A percentile compares a stretch with the other conserved stretches of the same genome.
These are phyloP conservation scores for Cardiospermum halicacabum DNA, from an alignment of 345 rosid genomes.

Conservation along the genomic window DNA sequence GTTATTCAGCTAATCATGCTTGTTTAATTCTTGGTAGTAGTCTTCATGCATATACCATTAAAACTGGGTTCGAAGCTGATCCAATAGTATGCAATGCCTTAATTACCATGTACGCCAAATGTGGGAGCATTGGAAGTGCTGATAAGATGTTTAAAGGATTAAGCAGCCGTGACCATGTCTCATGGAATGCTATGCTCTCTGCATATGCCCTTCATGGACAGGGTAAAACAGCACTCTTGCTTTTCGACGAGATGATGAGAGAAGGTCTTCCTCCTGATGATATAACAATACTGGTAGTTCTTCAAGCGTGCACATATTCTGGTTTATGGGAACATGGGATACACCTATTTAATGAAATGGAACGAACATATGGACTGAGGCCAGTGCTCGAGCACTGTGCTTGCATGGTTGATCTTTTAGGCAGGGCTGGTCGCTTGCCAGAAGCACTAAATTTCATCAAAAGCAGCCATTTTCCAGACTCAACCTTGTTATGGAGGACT, in stretches of 20 bases:
- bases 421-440: slow-evolving; percentile 21
- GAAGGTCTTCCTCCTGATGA: slow-evolving; percentile 20
- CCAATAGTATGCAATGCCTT: slow-evolving; percentile 20
- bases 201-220: slow-evolving; percentile 30
- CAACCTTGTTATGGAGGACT: slow-evolving; percentile 30
- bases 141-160: slow-evolving; percentile 18
- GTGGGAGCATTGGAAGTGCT: slow-evolving; percentile 24
- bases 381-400: slow-evolving; percentile 30
- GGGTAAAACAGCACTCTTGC: slow-evolving; percentile 22
- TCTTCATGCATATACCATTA: slow-evolving; percentile 26
- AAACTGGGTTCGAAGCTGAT: slow-evolving; percentile 26
- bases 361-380: slow-evolving; percentile 15
- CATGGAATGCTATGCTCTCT: slow-evolving; percentile 38
- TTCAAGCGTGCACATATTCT: slow-evolving; percentile 32
- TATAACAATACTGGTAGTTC: slow-evolving; percentile 23
- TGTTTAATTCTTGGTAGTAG: slow-evolving; percentile 24
- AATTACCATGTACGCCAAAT: slow-evolving; percentile 35
- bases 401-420: slow-evolving; percentile 31
- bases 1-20: slow-evolving; percentile 25
- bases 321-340: slow-evolving; percentile 28
- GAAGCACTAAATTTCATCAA: slow-evolving; percentile 27
- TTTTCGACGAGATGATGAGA: slow-evolving; percentile 24
- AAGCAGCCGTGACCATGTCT: slow-evolving; percentile 18
- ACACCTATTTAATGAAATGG: slow-evolving; percentile 21
- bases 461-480: slow-evolving; percentile 17